A percentile compares a stretch with the other conserved stretches of the same genome.
phyloP scores from a whole-genome alignment of 257 asterid genomes.

The Rauvolfia tetraphylla region DNA sequence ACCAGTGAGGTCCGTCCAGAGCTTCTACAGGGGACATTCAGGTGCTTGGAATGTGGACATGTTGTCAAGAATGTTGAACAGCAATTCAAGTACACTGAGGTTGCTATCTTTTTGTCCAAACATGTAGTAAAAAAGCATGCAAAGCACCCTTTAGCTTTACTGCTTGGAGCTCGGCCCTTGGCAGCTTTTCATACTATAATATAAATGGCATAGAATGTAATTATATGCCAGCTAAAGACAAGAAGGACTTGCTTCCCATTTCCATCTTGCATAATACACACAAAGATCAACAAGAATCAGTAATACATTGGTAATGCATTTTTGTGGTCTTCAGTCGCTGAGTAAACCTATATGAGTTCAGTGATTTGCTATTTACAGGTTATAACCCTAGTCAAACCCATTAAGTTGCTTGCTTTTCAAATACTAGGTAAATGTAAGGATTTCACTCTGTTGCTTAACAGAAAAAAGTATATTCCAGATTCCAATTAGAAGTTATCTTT shows the following conservation, averaged over 20 bases:
- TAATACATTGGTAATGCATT: not conserved
- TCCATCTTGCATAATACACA: not conserved
- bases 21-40: constrained; percentile 83
- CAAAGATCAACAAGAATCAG: not conserved
- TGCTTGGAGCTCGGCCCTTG: not conserved
- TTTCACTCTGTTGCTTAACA: not conserved
- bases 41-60: constrained; percentile 87
- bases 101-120: constrained; percentile 16
- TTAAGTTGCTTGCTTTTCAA: not conserved
- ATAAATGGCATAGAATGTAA: not conserved
- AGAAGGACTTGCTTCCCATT: not conserved
- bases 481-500: not conserved
- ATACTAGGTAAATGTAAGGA: not conserved
- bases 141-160: not conserved
- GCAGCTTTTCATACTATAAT: not conserved
- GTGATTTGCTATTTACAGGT: not conserved
- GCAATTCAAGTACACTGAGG: constrained; percentile 97
- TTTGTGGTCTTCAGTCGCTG: not conserved
- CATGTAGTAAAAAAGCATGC: not conserved
- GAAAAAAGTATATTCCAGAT: not conserved
- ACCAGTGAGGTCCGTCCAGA: constrained; percentile 97
- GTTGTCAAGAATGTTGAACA: constrained; percentile 77
- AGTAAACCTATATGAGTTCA: not conserved
- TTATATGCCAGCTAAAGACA: not conserved
- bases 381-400: not conserved